Evolutionary conservation across 768 basidiomycete genomes (phyloP).

Genomic region (Tulasnella sp.): DNA sequence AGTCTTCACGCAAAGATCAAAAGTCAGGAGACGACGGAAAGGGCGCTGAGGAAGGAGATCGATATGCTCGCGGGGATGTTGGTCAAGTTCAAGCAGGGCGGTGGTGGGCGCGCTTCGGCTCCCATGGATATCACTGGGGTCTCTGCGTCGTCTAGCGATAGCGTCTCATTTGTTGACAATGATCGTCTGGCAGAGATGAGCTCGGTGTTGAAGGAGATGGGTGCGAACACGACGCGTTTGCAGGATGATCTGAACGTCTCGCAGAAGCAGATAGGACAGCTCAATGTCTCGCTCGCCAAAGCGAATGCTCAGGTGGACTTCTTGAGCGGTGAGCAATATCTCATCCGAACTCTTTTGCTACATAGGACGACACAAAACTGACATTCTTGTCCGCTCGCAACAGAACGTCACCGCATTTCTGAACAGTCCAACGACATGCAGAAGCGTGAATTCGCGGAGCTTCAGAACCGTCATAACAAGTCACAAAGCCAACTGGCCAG

Average conservation of each 20-base stretch:
- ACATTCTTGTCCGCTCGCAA: neutral
- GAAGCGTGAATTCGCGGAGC: slow-evolving; percentile 50
- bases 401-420: slow-evolving; percentile 27
- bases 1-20: slow-evolving; percentile 70
- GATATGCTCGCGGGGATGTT: slow-evolving; percentile 75
- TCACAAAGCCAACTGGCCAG: slow-evolving; percentile 64
- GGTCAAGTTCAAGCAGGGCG: slow-evolving; percentile 36
- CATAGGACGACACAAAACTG: too few species aligned
- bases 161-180: neutral
- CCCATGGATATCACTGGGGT: neutral
- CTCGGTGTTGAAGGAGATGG: slow-evolving; percentile 44
- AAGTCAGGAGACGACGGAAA: slow-evolving; percentile 61
- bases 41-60: slow-evolving; percentile 76
- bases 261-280: slow-evolving; percentile 55
- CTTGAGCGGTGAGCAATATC: slow-evolving; percentile 45
- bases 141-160: slow-evolving; percentile 22
- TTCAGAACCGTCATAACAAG: slow-evolving; percentile 57
- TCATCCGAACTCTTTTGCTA: neutral
- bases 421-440: slow-evolving; percentile 58
- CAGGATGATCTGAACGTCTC: slow-evolving; percentile 56
- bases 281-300: slow-evolving; percentile 62
- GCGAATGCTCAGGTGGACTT: slow-evolving; percentile 74
- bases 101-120: slow-evolving; percentile 12
- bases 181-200: slow-evolving; percentile 11
- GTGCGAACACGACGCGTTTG: slow-evolving; percentile 57